Percentiles rank a stretch among this genome's conserved stretches.
phyloP scores from a whole-genome alignment of 2,329 filamentous ascomycete genomes.

The Exophiala sideris region DNA sequence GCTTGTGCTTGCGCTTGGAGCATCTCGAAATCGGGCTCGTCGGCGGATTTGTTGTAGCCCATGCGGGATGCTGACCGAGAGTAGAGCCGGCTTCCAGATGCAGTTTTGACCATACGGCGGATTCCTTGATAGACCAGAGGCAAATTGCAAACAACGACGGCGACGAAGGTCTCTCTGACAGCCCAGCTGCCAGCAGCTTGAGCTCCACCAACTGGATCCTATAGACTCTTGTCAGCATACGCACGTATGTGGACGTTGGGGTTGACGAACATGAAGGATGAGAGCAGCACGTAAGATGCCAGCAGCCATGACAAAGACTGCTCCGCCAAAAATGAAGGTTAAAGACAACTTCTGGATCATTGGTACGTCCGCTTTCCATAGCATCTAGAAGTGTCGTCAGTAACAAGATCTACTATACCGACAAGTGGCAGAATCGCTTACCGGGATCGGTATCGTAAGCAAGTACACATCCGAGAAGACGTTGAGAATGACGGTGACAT shows the following conservation, averaged over 20 bases:
- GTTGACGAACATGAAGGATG: constrained; percentile 42
- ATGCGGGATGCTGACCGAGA: constrained; percentile 5
- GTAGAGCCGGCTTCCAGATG: neutral
- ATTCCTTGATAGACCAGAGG: constrained; percentile 41
- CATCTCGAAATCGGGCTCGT: constrained; percentile 9
- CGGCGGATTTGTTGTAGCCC: constrained; percentile 12
- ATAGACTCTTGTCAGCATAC: neutral
- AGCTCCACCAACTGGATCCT: constrained; percentile 39
- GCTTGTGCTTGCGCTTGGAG: neutral
- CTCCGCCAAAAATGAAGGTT: constrained; percentile 54
- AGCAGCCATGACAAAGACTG: constrained; percentile 54
- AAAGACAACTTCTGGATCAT: constrained; percentile 52
- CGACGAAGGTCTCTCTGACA: constrained; percentile 45
- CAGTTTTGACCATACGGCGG: constrained; percentile 2
- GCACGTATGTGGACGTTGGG: neutral
- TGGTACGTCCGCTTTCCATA: constrained; percentile 52
- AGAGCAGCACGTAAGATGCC: constrained; percentile 54
- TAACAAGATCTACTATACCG: neutral
- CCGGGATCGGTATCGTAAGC: constrained; percentile 57
- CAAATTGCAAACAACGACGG: constrained; percentile 42
- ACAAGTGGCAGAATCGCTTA: constrained; percentile 32
- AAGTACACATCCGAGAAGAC: constrained; percentile 58
- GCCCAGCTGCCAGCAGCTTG: constrained; percentile 44
- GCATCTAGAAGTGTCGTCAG: constrained; percentile 38
- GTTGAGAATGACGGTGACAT: constrained; percentile 53